Conservation (phyloP, 768 basidiomycete species). For the Kwoniella sp. region DNA sequence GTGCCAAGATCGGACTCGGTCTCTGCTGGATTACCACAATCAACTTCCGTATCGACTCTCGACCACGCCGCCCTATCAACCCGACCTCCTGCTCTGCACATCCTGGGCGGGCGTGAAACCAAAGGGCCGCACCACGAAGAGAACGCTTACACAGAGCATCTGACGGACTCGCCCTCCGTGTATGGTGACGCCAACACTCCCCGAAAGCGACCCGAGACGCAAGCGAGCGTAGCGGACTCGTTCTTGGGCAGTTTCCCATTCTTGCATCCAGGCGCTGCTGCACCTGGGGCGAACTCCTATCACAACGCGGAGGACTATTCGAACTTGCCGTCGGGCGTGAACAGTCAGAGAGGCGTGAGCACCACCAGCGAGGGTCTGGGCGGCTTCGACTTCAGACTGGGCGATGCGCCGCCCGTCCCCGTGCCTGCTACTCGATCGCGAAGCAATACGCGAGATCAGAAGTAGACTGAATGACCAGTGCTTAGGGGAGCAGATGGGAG, state of each 20-base stretch:
- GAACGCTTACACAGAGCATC: not conserved
- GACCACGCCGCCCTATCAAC: conserved; percentile 26
- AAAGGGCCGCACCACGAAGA: not conserved
- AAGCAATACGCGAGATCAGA: not conserved
- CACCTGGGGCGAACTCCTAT: conserved; percentile 6
- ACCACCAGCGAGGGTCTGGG: conserved; percentile 44
- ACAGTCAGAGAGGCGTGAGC: conserved; percentile 28
- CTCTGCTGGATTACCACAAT: conserved; percentile 33
- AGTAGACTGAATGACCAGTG: too few species aligned
- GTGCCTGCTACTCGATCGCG: not conserved
- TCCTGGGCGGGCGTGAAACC: not conserved
- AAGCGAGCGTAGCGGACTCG: conserved; percentile 38
- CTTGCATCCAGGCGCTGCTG: not conserved
- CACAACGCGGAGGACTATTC: conserved; percentile 42
- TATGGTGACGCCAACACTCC: not conserved
- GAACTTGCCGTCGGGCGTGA: conserved; percentile 26
- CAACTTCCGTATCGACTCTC: conserved; percentile 35
- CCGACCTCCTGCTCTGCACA: conserved; percentile 26
- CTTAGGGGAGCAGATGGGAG: too few species aligned
- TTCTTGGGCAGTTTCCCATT: conserved; percentile 50
- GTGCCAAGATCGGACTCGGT: not conserved
- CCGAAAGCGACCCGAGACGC: conserved; percentile 33
- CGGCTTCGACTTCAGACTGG: conserved; percentile 47
- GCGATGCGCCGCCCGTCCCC: conserved; percentile 10
- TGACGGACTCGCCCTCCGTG: not conserved